These are phyloP conservation scores for Vitis hybrid DNA, from an alignment of 177 flowering plant genomes.

Conservation along the genomic window DNA sequence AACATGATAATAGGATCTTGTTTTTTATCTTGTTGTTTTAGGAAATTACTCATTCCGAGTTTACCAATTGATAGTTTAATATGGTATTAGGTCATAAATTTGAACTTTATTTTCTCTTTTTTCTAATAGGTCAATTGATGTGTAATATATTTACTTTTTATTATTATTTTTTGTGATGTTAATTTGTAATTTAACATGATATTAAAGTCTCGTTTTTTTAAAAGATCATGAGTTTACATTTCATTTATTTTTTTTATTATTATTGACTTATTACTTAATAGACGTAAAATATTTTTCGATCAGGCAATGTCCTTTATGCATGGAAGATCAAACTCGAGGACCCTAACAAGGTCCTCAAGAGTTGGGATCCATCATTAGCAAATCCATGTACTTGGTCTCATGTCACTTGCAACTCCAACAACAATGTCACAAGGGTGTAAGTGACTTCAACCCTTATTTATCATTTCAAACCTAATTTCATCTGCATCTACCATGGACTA, in stretches of 20 bases:
- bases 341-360: conserved; percentile 30
- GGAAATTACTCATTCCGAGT: fast-evolving
- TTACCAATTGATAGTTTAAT: background rate
- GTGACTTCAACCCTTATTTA: background rate
- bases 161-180: too few relatives aligned
- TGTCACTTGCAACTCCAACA: conserved; percentile 24
- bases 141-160: too few relatives aligned
- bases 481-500: background rate
- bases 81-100: too few relatives aligned
- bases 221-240: too few relatives aligned
- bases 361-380: conserved; percentile 29
- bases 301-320: conserved; percentile 24
- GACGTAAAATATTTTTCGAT: background rate
- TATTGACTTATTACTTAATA: too few relatives aligned
- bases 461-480: background rate
- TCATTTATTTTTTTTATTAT: too few relatives aligned
- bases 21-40: background rate
- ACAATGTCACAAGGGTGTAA: conserved; percentile 27
- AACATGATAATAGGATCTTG: too few relatives aligned
- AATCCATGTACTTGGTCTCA: conserved; percentile 33
- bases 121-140: too few relatives aligned
- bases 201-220: fast-evolving
- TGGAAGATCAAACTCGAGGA: conserved; percentile 22
- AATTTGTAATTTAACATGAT: too few relatives aligned
- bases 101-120: too few relatives aligned